Percentiles rank a stretch among this genome's conserved stretches.
Conservation (phyloP, 495 filamentous ascomycete species). For the Penicillium subrubescens region DNA sequence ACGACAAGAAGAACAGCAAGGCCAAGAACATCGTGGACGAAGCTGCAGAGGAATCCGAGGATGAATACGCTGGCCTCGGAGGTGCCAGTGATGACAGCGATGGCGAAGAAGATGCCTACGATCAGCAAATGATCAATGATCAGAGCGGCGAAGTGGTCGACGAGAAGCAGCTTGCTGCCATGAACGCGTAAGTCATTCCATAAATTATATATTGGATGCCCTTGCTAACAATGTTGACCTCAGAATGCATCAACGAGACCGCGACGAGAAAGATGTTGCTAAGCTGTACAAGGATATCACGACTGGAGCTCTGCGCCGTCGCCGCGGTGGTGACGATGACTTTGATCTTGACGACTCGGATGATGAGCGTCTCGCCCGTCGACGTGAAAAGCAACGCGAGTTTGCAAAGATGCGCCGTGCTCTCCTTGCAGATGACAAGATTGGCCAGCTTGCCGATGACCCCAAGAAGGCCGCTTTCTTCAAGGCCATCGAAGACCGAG, state of each 20-base stretch:
- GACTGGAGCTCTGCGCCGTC: conserved; percentile 79
- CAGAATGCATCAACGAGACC: conserved; percentile 44
- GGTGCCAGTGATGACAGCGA: conserved; percentile 88
- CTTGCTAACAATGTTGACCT: conserved; percentile 20
- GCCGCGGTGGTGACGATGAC: conserved; percentile 73
- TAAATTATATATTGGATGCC: background rate
- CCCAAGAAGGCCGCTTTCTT: conserved; percentile 91
- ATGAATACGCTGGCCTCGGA: conserved; percentile 95
- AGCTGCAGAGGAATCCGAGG: conserved; percentile 95
- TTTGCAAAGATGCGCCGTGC: conserved; percentile 91
- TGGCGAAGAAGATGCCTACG: conserved; percentile 67
- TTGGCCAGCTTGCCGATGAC: conserved; percentile 87
- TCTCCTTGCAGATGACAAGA: conserved; percentile 84
- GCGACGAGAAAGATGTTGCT: conserved; percentile 75
- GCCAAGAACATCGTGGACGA: conserved; percentile 88
- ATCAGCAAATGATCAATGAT: conserved; percentile 87
- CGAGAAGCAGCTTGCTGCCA: conserved; percentile 77
- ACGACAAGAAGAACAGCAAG: conserved; percentile 85
- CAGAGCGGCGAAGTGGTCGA: conserved; percentile 74
- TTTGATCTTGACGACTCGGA: conserved; percentile 85
- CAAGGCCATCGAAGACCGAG: conserved; percentile 80
- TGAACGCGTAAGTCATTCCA: conserved; percentile 73
- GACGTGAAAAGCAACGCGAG: conserved; percentile 80
- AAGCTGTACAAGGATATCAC: conserved; percentile 92
- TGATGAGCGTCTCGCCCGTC: conserved; percentile 75